These are phyloP conservation scores for Neocatenulostroma microsporum DNA, from an alignment of 2,329 filamentous ascomycete genomes.

Conservation along the genomic window DNA sequence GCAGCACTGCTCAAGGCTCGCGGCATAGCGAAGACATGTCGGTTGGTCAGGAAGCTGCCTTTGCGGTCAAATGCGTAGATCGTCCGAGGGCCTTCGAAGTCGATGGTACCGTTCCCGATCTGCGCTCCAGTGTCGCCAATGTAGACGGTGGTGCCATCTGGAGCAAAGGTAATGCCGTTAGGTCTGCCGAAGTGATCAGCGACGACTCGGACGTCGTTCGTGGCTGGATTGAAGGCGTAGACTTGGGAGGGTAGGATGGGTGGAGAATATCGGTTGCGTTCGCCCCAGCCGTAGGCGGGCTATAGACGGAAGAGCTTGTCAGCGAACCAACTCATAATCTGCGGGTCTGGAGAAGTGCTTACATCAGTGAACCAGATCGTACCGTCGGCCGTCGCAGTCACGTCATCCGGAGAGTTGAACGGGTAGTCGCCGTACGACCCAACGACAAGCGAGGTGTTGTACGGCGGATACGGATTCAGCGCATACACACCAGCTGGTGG, in stretches of 20 bases:
- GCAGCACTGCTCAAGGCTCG: not conserved
- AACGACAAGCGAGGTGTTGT: conserved; percentile 5
- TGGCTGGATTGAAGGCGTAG: conserved; percentile 3
- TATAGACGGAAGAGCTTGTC: too few species aligned
- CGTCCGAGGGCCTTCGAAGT: conserved; percentile 4
- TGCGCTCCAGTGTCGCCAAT: conserved; percentile 5
- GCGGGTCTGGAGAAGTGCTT: too few species aligned
- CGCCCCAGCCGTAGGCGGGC: conserved; percentile 1
- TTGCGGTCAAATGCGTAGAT: conserved; percentile 7
- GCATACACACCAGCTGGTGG: conserved; percentile 4
- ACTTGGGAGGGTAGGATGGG: conserved; percentile 3
- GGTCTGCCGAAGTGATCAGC: conserved; percentile 3
- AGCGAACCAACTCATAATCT: too few species aligned
- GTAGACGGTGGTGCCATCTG: conserved; percentile 6
- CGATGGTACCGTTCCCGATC: not conserved
- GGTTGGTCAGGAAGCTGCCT: conserved; percentile 3
- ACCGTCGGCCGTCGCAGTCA: conserved; percentile 4
- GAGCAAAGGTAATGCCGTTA: conserved; percentile 2
- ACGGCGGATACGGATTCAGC: conserved; percentile 7
- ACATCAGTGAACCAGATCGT: conserved; percentile 1
- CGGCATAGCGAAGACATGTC: conserved; percentile 6
- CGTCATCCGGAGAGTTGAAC: conserved; percentile 6
- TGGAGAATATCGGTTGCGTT: not conserved
- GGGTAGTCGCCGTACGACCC: conserved; percentile 1
- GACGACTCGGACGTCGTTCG: conserved; percentile 2